Evolutionary conservation across 371 early-diverging fungal genomes (phyloP), one percentile per base, ranked within the genome.

Genomic region (Mortierella sp.): DNA sequence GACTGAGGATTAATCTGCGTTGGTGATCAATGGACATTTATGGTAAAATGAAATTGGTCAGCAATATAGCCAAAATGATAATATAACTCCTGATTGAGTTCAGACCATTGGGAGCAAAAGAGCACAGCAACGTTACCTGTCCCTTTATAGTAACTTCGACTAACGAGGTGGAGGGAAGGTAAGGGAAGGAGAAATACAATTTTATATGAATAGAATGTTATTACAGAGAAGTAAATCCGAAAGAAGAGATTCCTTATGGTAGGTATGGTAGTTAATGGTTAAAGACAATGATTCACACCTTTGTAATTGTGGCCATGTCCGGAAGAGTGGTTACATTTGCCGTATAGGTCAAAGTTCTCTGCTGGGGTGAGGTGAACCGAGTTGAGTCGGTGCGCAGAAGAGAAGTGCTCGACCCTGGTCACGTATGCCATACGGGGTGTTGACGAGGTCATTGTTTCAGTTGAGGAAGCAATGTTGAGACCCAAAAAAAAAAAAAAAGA

Each of bases 281-380:
- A 52, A 52, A 21, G 52, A 9, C 22, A 10, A 33, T 15, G 22
- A 36, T 24, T 21, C 60, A 7, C 79, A 91, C 92, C 89, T 88
- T 89, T 91, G 76, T 96, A 96, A 85, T 97, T 97, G 86, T 97
- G 97, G 0, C 97, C 97, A 77, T 97, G 97, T 50, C 91, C 94
- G 74, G 93, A 89, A 15, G 86, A 85, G 65, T 93, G 87, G 82
- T 97, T 96, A 85, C 97, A 97, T 87, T 96, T 96, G 71, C 97
- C 97, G 83, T 88, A 97, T 7, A 95, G 68, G 52, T 72, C 74
- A 13, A 70, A 38, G 77, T 97, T 97, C 69, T 95, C 93, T 71
- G 91, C 93, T 22, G 83, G 87, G 47, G 89, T 87, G 19, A 97
- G 86, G 22, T 85, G 76, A 28, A 87, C 87, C 8, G 95, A 93